These are phyloP conservation scores for Citrus reticulata DNA, from an alignment of 345 rosid genomes.

Conservation along the genomic window DNA sequence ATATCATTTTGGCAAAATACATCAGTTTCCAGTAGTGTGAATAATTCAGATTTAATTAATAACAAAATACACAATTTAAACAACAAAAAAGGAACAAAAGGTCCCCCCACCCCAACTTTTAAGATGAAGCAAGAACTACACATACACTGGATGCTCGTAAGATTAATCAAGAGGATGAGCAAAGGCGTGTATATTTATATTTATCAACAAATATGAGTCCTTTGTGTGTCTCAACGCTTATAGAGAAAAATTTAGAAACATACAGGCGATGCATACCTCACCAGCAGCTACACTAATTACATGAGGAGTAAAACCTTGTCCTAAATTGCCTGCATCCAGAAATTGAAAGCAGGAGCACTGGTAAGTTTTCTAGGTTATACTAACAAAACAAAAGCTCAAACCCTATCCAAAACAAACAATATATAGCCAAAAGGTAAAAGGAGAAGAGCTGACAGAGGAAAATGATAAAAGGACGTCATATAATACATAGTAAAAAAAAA, in stretches of 20 bases:
- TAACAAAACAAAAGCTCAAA: not conserved
- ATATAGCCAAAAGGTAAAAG: not conserved
- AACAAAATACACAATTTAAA: not conserved
- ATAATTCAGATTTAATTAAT: not conserved
- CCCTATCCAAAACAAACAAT: not conserved
- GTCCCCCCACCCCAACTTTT: not conserved
- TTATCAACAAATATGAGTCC: not conserved
- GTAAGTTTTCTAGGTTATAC: not conserved
- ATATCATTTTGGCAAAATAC: not conserved
- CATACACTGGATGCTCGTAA: not conserved
- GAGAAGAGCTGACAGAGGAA: not conserved
- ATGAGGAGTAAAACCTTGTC: slow-evolving; percentile 79
- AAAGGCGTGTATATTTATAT: not conserved
- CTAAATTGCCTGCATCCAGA: slow-evolving; percentile 54
- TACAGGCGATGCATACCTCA: slow-evolving; percentile 52
- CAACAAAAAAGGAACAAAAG: not conserved
- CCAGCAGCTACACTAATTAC: slow-evolving; percentile 68
- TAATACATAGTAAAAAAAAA: not conserved
- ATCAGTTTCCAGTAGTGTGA: not conserved
- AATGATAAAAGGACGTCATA: not conserved
- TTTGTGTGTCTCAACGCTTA: not conserved
- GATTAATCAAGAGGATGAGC: not conserved
- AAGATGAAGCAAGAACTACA: not conserved
- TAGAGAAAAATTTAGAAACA: not conserved
- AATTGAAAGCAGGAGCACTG: not conserved